These are phyloP conservation scores for Torulaspora globosa DNA, from an alignment of 1,139 yeast species.

Conservation along the genomic window DNA sequence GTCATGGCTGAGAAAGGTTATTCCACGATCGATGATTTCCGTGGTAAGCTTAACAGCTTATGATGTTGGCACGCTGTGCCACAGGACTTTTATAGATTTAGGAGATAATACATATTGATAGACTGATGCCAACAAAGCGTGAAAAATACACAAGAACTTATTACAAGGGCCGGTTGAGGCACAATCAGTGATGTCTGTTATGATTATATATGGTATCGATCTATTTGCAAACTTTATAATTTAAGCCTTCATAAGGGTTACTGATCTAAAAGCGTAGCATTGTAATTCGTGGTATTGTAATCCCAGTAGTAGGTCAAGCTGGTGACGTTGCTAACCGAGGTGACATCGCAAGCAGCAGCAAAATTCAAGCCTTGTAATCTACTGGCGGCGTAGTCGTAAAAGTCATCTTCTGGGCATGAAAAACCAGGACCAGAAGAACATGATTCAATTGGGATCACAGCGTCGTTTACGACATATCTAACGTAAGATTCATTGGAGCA, in stretches of 20 bases:
- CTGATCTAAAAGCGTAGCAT: slow-evolving; percentile 23
- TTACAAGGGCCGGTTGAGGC: not conserved
- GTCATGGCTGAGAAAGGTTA: slow-evolving; percentile 32
- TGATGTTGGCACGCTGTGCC: slow-evolving; percentile 1
- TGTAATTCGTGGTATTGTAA: slow-evolving; percentile 18
- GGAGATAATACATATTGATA: not conserved
- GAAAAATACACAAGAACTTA: not conserved
- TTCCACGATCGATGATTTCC: slow-evolving; percentile 30
- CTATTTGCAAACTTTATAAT: not conserved
- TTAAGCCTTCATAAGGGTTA: not conserved
- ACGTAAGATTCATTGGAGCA: slow-evolving; percentile 43
- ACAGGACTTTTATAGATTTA: not conserved
- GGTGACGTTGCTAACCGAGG: slow-evolving; percentile 23
- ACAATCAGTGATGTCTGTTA: not conserved
- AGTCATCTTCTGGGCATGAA: slow-evolving; percentile 48
- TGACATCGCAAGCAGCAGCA: slow-evolving; percentile 39
- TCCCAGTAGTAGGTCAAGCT: slow-evolving; percentile 35
- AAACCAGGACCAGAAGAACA: slow-evolving; percentile 60
- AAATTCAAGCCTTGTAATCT: slow-evolving; percentile 39
- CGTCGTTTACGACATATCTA: slow-evolving; percentile 54
- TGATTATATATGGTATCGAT: not conserved
- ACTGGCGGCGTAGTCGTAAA: slow-evolving; percentile 36
- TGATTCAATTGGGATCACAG: slow-evolving; percentile 51
- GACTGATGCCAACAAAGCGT: not conserved
- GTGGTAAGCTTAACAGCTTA: slow-evolving; percentile 28